phyloP scores from a whole-genome alignment of 83 land plant species.

The Thuja plicata region DNA sequence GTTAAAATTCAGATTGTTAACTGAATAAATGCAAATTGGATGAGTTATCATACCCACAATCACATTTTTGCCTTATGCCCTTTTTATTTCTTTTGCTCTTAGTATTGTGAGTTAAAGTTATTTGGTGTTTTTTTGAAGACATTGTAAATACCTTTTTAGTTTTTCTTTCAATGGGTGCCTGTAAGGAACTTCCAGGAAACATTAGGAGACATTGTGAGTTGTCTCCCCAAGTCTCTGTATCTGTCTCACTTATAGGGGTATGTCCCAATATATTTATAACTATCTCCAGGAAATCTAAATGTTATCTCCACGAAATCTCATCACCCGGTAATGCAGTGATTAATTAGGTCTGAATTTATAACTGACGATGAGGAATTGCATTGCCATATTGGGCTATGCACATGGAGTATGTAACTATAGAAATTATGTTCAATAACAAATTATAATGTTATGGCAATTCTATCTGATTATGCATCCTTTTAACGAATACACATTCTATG shows the following conservation, averaged over 20 bases:
- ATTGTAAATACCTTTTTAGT: background rate
- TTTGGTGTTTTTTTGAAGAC: background rate
- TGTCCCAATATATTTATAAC: background rate
- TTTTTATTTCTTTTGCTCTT: background rate
- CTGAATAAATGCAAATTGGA: background rate
- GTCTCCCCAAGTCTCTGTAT: background rate
- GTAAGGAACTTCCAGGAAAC: background rate
- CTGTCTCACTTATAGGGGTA: background rate
- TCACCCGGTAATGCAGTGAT: background rate
- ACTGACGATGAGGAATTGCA: background rate
- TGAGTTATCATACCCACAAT: background rate
- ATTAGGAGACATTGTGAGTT: background rate
- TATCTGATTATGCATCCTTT: no score
- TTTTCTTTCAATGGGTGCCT: background rate
- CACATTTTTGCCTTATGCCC: background rate
- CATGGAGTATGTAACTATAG: no score
- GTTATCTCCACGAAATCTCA: background rate
- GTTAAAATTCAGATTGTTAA: background rate
- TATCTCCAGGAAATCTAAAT: background rate
- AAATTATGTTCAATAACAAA: no score
- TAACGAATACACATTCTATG: no score
- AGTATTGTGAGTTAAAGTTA: background rate
- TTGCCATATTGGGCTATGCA: background rate
- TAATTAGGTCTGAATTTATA: background rate
- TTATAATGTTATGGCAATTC: no score